Evolutionary conservation across 805 yeast genomes (phyloP), one percentile per base, ranked within the genome.

Genomic region (Isabelozyma gotoi): DNA sequence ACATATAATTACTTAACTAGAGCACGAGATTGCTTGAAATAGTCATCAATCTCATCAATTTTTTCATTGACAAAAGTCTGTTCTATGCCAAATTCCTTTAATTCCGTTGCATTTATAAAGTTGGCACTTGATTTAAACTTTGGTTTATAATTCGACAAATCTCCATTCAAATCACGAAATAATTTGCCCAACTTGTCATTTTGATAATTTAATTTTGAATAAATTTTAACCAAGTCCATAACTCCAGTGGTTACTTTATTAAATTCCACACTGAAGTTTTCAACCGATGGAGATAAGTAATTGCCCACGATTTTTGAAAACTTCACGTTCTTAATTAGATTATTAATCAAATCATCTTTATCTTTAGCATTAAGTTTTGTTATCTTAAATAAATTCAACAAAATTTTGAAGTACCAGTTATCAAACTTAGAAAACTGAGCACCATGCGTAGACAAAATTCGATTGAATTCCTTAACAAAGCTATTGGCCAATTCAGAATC

Each of bases 241-340:
- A 52, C 29, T 42, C 43, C 47, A 11, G 44, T 33, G 33, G 59
- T 39, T 35, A 49, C 55, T 18, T 54, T 48, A 40, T 49, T 56
- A 16, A 56, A 31, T 14, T 58, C 56, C 50, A 56, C 44, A 2
- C 49, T 42, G 4, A 34, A 36, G 3, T 57, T 52, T 24, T 24
- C 29, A n/a, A 7, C 12, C 8, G 8, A n/a, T 24, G 29, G 29
- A 24, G 29, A 1, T 19, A 59, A 44, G 31, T 57, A 46, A 5
- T 41, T 32, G 10, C 36, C 31, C 39, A 50, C 54, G 19, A 67
- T 38, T 39, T 63, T 65, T 4, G 51, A 55, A 38, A 63, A 50
- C 34, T 62, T 66, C 21, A 67, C 50, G 40, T 67, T 66, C 40
- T 68, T 67, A 8, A 43, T 42, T 40, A 69, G 46, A 42, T 45